phyloP scores from a whole-genome alignment of 1,139 yeast species.

The Scheffersomyces parashehatae region DNA sequence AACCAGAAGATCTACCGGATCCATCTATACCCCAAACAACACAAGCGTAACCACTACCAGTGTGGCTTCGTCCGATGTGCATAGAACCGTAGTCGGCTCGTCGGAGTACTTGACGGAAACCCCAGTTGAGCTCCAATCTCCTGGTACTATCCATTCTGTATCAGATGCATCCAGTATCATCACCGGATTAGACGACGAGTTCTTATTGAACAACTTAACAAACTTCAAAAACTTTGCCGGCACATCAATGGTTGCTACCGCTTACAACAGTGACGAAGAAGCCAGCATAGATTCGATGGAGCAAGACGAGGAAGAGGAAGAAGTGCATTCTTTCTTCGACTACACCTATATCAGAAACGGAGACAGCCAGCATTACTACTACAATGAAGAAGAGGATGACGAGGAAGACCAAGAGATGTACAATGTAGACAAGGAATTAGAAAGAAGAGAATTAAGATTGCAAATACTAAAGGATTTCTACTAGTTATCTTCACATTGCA shows the following conservation, averaged over 20 bases:
- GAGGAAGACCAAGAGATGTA: constrained; percentile 3
- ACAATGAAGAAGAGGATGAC: constrained; percentile 11
- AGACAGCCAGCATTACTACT: constrained; percentile 15
- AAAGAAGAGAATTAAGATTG: constrained; percentile 39
- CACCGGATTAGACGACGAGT: constrained; percentile 27
- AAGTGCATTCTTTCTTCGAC: constrained; percentile 11
- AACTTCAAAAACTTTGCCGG: constrained; percentile 36
- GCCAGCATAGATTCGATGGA: constrained; percentile 21
- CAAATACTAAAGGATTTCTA: constrained; percentile 39
- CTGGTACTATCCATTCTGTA: constrained; percentile 1
- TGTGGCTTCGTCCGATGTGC: constrained; percentile 1
- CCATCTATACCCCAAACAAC: not conserved
- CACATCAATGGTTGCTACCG: constrained; percentile 20
- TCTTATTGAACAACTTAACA: constrained; percentile 23
- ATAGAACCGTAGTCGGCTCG: constrained; percentile 1
- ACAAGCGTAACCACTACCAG: not conserved
- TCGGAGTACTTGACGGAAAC: constrained; percentile 1
- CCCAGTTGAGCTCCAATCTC: not conserved
- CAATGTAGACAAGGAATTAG: constrained; percentile 31
- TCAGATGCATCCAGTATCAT: constrained; percentile 2
- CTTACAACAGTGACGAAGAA: constrained; percentile 11
- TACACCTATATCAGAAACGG: constrained; percentile 5
- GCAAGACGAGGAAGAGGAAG: constrained; percentile 13
- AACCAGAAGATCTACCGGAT: not conserved
- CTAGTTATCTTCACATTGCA: not conserved